These are phyloP conservation scores for Nigrospora sphaerica DNA, from an alignment of 2,329 filamentous ascomycete genomes.

Conservation along the genomic window DNA sequence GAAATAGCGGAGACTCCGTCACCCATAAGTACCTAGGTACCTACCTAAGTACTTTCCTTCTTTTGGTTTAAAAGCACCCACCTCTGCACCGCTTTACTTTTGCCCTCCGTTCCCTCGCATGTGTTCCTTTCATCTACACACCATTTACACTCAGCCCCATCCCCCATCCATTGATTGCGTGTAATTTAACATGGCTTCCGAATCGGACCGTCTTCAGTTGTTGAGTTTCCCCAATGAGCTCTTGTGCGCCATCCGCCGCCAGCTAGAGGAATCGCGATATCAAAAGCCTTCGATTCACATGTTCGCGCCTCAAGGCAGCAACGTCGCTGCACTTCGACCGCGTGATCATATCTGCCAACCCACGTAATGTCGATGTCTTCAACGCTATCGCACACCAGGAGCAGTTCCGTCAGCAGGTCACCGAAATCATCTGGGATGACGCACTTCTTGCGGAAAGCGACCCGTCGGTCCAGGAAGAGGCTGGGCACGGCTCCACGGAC, in stretches of 20 bases:
- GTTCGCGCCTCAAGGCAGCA: constrained; percentile 6
- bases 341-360: constrained; percentile 32
- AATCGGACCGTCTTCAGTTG: no score
- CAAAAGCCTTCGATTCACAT: constrained; percentile 19
- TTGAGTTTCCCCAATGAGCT: constrained; percentile 2
- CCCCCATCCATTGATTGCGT: no score
- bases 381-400: constrained; percentile 27
- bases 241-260: constrained; percentile 1
- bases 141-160: no score
- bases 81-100: no score
- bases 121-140: no score
- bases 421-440: constrained; percentile 33
- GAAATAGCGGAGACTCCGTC: no score
- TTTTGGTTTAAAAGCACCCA: no score
- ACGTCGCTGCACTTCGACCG: constrained; percentile 20
- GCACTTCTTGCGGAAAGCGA: constrained; percentile 2
- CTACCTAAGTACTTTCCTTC: no score
- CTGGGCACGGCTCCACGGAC: not conserved
- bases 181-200: no score
- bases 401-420: constrained; percentile 18
- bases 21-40: no score
- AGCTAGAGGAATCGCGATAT: constrained; percentile 16
- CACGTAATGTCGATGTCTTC: constrained; percentile 27
- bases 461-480: not conserved
- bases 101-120: no score